Percentiles rank a stretch among this genome's conserved stretches.
phyloP scores from a whole-genome alignment of 2,329 filamentous ascomycete genomes.

The Simplicillium sp. region DNA sequence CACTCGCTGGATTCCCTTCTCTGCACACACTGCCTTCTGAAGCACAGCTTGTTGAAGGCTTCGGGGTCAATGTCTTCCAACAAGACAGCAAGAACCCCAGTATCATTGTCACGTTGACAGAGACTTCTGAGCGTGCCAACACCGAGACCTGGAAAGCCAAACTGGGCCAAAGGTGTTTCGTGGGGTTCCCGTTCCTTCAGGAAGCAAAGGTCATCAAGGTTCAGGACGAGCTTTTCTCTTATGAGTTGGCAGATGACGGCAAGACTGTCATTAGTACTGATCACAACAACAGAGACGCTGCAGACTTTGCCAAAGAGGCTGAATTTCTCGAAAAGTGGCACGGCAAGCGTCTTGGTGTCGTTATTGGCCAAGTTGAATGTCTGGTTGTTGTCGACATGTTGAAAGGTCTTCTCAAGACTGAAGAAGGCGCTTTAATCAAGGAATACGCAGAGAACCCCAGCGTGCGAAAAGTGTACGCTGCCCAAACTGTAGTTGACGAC shows the following conservation, averaged over 20 bases:
- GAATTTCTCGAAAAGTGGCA: constrained; percentile 77
- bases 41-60: constrained; percentile 60
- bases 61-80: constrained; percentile 91
- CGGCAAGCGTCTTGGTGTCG: constrained; percentile 81
- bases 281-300: constrained; percentile 67
- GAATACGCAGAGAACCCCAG: constrained; percentile 83
- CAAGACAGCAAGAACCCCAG: constrained; percentile 94
- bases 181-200: constrained; percentile 91
- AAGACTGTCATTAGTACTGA: constrained; percentile 57
- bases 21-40: constrained; percentile 78
- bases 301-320: constrained; percentile 77
- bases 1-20: constrained; percentile 90
- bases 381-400: constrained; percentile 90
- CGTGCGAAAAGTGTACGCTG: constrained; percentile 81
- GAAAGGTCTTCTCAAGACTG: constrained; percentile 81
- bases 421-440: constrained; percentile 84
- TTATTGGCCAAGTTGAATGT: constrained; percentile 79
- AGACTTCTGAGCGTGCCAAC: constrained; percentile 62
- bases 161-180: constrained; percentile 76
- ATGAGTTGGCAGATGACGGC: constrained; percentile 58
- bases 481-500: constrained; percentile 81
- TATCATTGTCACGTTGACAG: constrained; percentile 78
- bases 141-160: constrained; percentile 66
- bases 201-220: constrained; percentile 86
- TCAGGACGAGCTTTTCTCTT: constrained; percentile 89